Base-by-base conservation (phyloP, 768 basidiomycete species). In the Cystoderma amianthinum region DNA sequence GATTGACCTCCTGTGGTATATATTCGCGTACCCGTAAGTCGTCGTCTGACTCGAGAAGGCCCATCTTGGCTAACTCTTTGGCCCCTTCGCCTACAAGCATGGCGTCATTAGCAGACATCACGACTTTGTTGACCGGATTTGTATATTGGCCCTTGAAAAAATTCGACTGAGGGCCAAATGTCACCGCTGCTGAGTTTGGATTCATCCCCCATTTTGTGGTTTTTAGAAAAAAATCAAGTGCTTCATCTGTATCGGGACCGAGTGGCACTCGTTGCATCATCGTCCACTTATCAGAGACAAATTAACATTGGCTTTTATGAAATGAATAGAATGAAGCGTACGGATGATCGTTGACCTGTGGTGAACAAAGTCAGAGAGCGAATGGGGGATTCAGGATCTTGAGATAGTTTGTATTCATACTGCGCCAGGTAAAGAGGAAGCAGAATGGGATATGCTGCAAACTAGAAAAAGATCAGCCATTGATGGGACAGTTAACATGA, bases 381-480 rank as follows among this genome's bases (percentile, higher is more conserved):
- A 28, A 16, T 9, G 34, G 7, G 9, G 16, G 12, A n/a, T 19
- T 36, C 34, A 7, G 34, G 34, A 6, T 7, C 7, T 36, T 7
- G 34, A 15, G 34, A 15, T 9, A 15, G 15, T 30, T 30, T 34
- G 5, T 57, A 48, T 38, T 68, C 49, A 50, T 80, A 83, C 48
- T 71, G 70, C 15, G 65, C 68, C 7, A 83, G 59, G 56, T 83
- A 85, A 3, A 81, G 52, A 3, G 82, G 82, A n/a, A 84, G 55
- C 16, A 84, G 65, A 22, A 84, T 61, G 2, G 82, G 82, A 47
- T 76, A 80, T 25, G 72, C 78, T 17, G 79, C 70, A 15, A 74
- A 61, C 80, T 80, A 48, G 41, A 17, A 15, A 13, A 11, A n/a
- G 16, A 33, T 33, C n/a, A 35, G 32, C 21, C 16, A 38, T 38